Conservation (phyloP, 2,329 filamentous ascomycete genomes). For the Thelonectria blattea region DNA sequence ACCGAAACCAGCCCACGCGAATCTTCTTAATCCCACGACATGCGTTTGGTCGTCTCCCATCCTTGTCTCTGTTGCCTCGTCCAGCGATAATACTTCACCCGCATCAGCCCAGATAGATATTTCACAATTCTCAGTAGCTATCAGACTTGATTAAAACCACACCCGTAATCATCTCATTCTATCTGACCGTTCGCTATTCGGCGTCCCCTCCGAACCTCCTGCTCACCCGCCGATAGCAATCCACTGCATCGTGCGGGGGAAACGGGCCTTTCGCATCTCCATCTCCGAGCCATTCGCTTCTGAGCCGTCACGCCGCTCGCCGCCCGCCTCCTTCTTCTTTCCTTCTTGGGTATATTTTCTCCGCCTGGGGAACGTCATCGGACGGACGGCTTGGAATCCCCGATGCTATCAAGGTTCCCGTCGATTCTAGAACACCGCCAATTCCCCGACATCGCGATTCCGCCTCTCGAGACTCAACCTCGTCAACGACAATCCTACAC, state of each 20-base stretch:
- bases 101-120: constrained; percentile 10
- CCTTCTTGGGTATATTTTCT: constrained; percentile 1
- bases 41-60: not conserved
- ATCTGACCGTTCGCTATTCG: constrained; percentile 34
- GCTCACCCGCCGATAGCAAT: not conserved
- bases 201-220: constrained; percentile 26
- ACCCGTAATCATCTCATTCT: constrained; percentile 1
- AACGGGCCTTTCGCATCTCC: constrained; percentile 26
- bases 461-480: not conserved
- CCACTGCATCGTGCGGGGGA: constrained; percentile 9
- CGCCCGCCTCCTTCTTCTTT: not conserved
- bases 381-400: constrained; percentile 3
- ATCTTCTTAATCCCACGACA: constrained; percentile 1
- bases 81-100: constrained; percentile 1
- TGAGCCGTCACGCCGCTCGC: not conserved
- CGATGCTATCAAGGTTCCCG: constrained; percentile 13
- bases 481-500: not conserved
- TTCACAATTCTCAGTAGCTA: not conserved
- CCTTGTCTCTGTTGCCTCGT: not conserved
- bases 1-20: not conserved
- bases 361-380: constrained; percentile 10
- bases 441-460: constrained; percentile 9
- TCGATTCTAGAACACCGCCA: constrained; percentile 10
- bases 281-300: constrained; percentile 21
- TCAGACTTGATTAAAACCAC: not conserved